Evolutionary conservation across 2,329 filamentous ascomycete species (phyloP).

Genomic region (Fusarium sp.): DNA sequence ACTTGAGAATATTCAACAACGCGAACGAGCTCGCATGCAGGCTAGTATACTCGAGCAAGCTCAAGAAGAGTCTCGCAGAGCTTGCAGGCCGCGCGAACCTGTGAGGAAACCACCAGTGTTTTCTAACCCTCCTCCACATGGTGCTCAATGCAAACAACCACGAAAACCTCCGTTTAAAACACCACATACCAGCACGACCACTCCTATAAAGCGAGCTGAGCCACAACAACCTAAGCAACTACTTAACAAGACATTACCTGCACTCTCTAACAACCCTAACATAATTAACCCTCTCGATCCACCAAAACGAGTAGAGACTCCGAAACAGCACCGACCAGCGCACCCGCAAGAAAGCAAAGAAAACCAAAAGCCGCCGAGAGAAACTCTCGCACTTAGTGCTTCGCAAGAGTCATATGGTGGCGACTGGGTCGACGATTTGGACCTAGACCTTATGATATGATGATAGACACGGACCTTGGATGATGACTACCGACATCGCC

Average conservation of each 20-base stretch:
- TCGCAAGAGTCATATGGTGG: constrained; percentile 57
- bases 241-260: neutral
- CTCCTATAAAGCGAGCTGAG: neutral
- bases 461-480: constrained; percentile 25
- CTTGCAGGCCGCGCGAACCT: neutral
- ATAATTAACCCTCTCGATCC: neutral
- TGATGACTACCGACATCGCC: neutral
- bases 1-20: constrained; percentile 47
- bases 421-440: constrained; percentile 55
- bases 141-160: neutral
- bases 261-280: constrained; percentile 3
- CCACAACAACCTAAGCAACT: constrained; percentile 1
- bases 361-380: constrained; percentile 40
- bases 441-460: constrained; percentile 49
- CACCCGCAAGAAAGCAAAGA: constrained; percentile 34
- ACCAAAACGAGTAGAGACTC: neutral
- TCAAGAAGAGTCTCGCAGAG: constrained; percentile 19
- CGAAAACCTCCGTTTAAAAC: neutral
- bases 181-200: neutral
- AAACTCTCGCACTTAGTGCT: constrained; percentile 29
- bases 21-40: constrained; percentile 43
- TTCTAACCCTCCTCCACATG: neutral
- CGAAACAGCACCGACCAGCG: constrained; percentile 1
- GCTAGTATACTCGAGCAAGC: constrained; percentile 32
- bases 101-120: neutral